Percentiles rank a stretch among this genome's conserved stretches.
These are phyloP conservation scores for Talaromyces thailandensis DNA, from an alignment of 495 filamentous ascomycete genomes.

Conservation along the genomic window DNA sequence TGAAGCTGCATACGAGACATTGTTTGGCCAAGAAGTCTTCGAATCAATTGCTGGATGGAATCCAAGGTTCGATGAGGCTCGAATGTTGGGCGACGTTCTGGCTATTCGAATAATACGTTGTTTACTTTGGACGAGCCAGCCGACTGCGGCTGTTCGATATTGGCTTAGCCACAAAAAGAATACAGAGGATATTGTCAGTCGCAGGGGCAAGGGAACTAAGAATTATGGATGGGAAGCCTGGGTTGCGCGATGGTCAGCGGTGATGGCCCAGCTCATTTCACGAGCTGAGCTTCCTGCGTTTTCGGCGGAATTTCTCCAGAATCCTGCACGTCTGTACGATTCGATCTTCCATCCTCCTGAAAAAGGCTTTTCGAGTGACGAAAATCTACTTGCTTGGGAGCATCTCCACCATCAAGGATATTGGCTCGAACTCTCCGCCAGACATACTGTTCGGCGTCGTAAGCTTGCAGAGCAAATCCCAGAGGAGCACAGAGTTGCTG, in stretches of 20 bases:
- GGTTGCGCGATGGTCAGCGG: slow-evolving; percentile 72
- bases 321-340: slow-evolving; percentile 14
- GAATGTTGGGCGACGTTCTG: slow-evolving; percentile 69
- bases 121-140: slow-evolving; percentile 64
- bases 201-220: slow-evolving; percentile 69
- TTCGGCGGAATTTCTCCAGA: slow-evolving; percentile 11
- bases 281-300: slow-evolving; percentile 43
- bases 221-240: slow-evolving; percentile 85
- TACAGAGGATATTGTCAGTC: slow-evolving; percentile 65
- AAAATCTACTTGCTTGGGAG: slow-evolving; percentile 68
- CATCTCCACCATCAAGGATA: slow-evolving; percentile 80
- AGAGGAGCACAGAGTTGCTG: slow-evolving; percentile 60
- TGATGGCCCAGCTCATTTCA: slow-evolving; percentile 74
- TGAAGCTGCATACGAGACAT: slow-evolving; percentile 70
- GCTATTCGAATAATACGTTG: slow-evolving; percentile 73
- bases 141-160: slow-evolving; percentile 61
- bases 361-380: slow-evolving; percentile 53
- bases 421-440: slow-evolving; percentile 67
- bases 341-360: slow-evolving; percentile 54
- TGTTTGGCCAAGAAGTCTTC: slow-evolving; percentile 73
- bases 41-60: slow-evolving; percentile 82
- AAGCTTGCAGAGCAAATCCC: slow-evolving; percentile 58
- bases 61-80: slow-evolving; percentile 76
- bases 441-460: slow-evolving; percentile 52
- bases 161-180: slow-evolving; percentile 68